phyloP scores from a whole-genome alignment of 2,329 filamentous ascomycete species.

The Tolypocladium pustulatum region DNA sequence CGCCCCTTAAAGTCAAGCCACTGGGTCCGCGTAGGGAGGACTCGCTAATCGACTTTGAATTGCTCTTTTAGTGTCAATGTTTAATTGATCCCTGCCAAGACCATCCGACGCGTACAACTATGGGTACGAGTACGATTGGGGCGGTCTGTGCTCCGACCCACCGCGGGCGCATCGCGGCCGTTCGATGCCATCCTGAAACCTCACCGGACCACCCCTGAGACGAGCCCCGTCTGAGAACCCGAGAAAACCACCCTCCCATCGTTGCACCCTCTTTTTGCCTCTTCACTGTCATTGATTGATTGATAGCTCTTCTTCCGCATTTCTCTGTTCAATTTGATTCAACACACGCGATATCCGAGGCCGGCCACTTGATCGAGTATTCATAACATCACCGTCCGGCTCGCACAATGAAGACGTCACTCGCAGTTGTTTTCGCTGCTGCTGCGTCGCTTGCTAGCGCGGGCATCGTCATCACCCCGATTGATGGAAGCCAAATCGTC shows the following conservation, averaged over 20 bases:
- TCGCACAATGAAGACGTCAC: conserved; percentile 17
- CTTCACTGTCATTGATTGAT: neutral
- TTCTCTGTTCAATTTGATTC: neutral
- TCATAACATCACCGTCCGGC: neutral
- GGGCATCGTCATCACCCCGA: conserved; percentile 45
- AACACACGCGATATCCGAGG: neutral
- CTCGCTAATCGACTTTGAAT: neutral
- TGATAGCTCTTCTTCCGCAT: neutral
- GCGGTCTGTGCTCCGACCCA: neutral
- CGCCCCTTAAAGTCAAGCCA: neutral
- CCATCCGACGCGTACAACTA: no score
- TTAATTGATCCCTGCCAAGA: neutral
- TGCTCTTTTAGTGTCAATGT: neutral
- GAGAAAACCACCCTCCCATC: neutral
- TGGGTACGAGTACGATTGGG: neutral
- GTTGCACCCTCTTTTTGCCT: neutral
- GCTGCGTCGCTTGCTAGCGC: conserved; percentile 37
- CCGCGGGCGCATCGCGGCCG: neutral
- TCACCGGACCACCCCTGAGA: conserved; percentile 8
- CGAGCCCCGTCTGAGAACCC: conserved; percentile 3
- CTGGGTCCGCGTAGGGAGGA: neutral
- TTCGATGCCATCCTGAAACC: conserved; percentile 14
- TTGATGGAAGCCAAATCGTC: conserved; percentile 41
- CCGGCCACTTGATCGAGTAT: neutral
- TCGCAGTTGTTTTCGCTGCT: conserved; percentile 26